Evolutionary conservation across 805 yeast genomes (phyloP), one percentile per base, ranked within the genome.

Genomic region (Suhomyces sp.): DNA sequence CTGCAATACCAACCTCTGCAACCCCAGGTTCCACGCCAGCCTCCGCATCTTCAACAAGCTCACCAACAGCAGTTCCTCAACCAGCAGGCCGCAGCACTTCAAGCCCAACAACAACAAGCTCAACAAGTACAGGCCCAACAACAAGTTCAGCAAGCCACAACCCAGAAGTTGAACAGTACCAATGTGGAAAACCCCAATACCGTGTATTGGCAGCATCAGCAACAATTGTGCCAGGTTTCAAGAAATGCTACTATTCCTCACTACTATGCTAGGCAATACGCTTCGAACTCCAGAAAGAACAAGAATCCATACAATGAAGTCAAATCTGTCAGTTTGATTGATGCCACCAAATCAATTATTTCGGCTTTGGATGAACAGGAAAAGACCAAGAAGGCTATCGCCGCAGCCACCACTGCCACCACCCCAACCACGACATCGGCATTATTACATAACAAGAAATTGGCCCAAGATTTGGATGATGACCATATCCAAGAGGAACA

Each of bases 211-310:
- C 87, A 85, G 67, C 92, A 88, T 65, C 96, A 90, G 70, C 71
- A 76, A 46, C 90, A 85, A 65, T 76, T 90, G 54, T 86, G 84
- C 27, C 90, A 84, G 56, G 68, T 87, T 47, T 86, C 94, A 4
- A 81, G 94, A 66, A 58, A 63, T 19, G 80, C 88, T 29, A 82
- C 80, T 60, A 68, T 81, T 24, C 88, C 96, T 3, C 96, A 90
- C 70, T 85, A 79, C 63, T 90, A 88, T 71, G 97, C 97, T 4
- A 80, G 96, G 54, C 84, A 84, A 57, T 91, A 90, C 27, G 96
- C 96, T 6, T 74, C 84, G 12, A 76, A 83, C 51, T 85, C 88
- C 1, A 74, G 87, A 62, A 79, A 76, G 62, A 59, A 63, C 19
- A 73, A 68, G 65, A 72, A 63, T 52, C 74, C 73, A 35, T 74